A percentile compares a stretch with the other conserved stretches of the same genome.
These are phyloP conservation scores for Aspergillus sparsus DNA, from an alignment of 495 filamentous ascomycete species.

Conservation along the genomic window DNA sequence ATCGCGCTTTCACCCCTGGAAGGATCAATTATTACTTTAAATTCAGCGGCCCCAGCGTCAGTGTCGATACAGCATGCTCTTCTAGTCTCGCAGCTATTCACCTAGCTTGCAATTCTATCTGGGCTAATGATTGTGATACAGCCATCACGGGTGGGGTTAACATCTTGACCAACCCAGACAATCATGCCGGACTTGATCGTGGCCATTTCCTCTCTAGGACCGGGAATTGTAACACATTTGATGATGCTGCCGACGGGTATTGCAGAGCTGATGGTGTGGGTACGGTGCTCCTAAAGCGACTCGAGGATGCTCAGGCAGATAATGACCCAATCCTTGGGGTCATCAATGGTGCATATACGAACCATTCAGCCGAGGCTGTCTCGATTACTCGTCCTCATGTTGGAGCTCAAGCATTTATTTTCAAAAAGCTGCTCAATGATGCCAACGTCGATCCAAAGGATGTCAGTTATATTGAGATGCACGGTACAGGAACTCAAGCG, in stretches of 20 bases:
- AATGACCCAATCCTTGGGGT: conserved; percentile 74
- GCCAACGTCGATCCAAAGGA: conserved; percentile 72
- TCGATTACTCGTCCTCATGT: conserved; percentile 85
- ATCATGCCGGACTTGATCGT: conserved; percentile 78
- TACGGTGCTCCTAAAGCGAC: conserved; percentile 70
- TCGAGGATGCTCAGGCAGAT: conserved; percentile 72
- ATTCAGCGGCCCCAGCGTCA: conserved; percentile 83
- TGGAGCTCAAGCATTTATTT: conserved; percentile 70
- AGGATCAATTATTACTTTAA: conserved; percentile 89
- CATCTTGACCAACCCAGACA: conserved; percentile 78
- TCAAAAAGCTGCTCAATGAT: conserved; percentile 64
- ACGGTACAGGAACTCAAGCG: conserved; percentile 85
- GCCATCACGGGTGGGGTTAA: conserved; percentile 84
- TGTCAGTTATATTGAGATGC: conserved; percentile 83
- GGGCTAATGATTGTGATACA: conserved; percentile 80
- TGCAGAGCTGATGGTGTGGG: conserved; percentile 74
- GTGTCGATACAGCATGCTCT: conserved; percentile 88
- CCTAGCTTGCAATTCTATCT: conserved; percentile 78
- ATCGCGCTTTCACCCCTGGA: conserved; percentile 83
- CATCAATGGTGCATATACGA: conserved; percentile 66
- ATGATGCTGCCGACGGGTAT: conserved; percentile 75
- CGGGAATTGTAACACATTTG: conserved; percentile 79
- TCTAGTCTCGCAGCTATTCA: conserved; percentile 83
- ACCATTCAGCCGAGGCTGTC: conserved; percentile 73
- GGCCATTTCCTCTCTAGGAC: conserved; percentile 81